Evolutionary conservation across 441 rosid genomes (phyloP), one percentile per base, ranked within the genome.

Genomic region (Pelargonium fulgidum): DNA sequence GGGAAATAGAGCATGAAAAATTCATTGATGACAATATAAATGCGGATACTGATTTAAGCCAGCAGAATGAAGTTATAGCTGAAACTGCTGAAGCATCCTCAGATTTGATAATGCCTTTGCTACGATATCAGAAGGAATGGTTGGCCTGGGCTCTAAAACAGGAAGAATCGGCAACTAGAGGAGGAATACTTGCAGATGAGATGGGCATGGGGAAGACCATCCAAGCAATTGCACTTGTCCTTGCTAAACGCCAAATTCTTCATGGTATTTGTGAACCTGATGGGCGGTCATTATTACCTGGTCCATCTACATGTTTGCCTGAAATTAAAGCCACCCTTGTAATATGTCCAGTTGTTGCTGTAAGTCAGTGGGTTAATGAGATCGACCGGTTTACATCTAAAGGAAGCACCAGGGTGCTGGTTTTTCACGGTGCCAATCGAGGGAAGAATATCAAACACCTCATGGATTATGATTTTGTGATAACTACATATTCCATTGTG

Each of bases 151-250:
- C 93, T 70, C 61, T 80, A 64, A 90, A 88, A 64, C 99, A 94
- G 81, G 99, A 94, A 85, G 86, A 84, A 1, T 84, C 97, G 24
- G 7, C 48, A 20, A 77, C 79, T 70, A 81, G 74, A 70, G 98
- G 97, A 41, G 99, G 99, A 67, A 92, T 94, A 75, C 96, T 94
- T 17, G 99, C 98, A n/a, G 99, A 94, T 78, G 99, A 94, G 81
- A 94, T 94, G 99, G 99, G 99, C 68, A 94, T 94, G 99, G 99
- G 99, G 47, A 94, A 94, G 85, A 94, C 99, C 44, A 75, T 90
- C 76, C 98, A 92, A 76, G 96, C 98, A 7, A 94, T 94, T 75
- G 87, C 99, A 3, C 96, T 94, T 42, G 98, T 90, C 71, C 96
- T 94, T 75, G 87, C 96, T 47, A 85, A 84, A 75, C 83, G 98